These are phyloP conservation scores for Emericellopsis terricola DNA, from an alignment of 495 filamentous ascomycete genomes.

Conservation along the genomic window DNA sequence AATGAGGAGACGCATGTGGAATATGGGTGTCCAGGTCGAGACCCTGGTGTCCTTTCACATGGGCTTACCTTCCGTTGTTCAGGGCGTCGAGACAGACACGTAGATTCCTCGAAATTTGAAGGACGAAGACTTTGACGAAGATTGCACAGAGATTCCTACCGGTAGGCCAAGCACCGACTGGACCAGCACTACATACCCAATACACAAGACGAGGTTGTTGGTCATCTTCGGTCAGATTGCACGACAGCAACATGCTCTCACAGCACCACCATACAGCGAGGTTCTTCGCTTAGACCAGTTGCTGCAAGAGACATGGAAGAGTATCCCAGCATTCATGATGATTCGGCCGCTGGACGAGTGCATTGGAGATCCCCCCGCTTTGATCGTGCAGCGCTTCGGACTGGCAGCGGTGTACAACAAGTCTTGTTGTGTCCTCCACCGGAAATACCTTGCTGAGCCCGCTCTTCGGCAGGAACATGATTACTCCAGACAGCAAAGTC, in stretches of 20 bases:
- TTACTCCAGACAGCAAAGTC: constrained; percentile 47
- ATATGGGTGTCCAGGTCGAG: constrained; percentile 30
- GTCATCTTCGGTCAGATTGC: constrained; percentile 20
- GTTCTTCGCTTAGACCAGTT: constrained; percentile 44
- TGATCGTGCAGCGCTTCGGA: constrained; percentile 52
- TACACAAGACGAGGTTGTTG: constrained; percentile 24
- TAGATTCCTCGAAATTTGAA: constrained; percentile 24
- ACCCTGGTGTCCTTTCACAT: constrained; percentile 30
- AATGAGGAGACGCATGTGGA: constrained; percentile 37
- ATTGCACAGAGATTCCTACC: constrained; percentile 21
- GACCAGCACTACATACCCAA: constrained; percentile 28
- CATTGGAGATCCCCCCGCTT: constrained; percentile 39
- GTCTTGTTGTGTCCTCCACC: constrained; percentile 54
- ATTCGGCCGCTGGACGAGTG: constrained; percentile 40
- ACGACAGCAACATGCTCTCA: constrained; percentile 18
- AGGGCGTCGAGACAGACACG: constrained; percentile 29
- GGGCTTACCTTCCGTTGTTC: constrained; percentile 32
- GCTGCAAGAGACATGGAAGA: constrained; percentile 37
- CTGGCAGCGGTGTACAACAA: constrained; percentile 60
- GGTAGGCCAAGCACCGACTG: constrained; percentile 23
- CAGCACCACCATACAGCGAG: constrained; percentile 38
- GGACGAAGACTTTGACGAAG: constrained; percentile 30
- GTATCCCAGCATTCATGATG: constrained; percentile 38
- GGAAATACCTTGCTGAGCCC: constrained; percentile 45
- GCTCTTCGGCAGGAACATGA: constrained; percentile 39